These are phyloP conservation scores for Komagataella populi DNA, from an alignment of 805 yeast species.

Conservation along the genomic window DNA sequence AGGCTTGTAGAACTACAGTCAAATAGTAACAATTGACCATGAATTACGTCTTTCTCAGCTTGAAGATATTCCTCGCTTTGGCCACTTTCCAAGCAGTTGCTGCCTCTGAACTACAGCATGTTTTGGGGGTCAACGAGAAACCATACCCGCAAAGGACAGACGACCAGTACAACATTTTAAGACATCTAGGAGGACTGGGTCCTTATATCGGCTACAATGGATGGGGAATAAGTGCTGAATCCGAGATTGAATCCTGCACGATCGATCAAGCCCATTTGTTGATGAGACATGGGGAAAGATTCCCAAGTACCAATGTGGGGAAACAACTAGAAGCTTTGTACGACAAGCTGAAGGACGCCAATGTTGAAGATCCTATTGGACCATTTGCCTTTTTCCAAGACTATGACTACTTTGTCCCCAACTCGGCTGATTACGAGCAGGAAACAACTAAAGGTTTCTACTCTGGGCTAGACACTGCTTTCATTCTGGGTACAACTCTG, in stretches of 20 bases:
- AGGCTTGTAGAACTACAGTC: neutral
- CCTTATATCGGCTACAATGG: slow-evolving; percentile 42
- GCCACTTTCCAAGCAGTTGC: neutral
- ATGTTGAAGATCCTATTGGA: slow-evolving; percentile 25
- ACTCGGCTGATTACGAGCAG: slow-evolving; percentile 11
- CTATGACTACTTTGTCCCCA: slow-evolving; percentile 33
- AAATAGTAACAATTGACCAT: neutral
- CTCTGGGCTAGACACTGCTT: slow-evolving; percentile 37
- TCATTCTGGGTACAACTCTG: slow-evolving; percentile 32
- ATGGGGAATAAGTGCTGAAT: slow-evolving; percentile 32
- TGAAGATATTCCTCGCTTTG: neutral
- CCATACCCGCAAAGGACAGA: slow-evolving; percentile 12
- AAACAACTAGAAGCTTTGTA: slow-evolving; percentile 11
- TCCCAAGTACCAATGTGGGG: slow-evolving; percentile 34
- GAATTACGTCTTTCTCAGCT: neutral
- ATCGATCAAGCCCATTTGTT: slow-evolving; percentile 58
- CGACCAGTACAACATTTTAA: slow-evolving; percentile 33
- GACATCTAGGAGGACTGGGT: slow-evolving; percentile 40
- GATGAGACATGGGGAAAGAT: slow-evolving; percentile 74
- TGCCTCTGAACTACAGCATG: neutral
- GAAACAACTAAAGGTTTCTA: slow-evolving; percentile 23
- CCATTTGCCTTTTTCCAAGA: slow-evolving; percentile 40
- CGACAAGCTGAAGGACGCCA: slow-evolving; percentile 21
- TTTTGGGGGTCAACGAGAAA: neutral
- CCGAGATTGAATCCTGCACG: slow-evolving; percentile 32